phyloP scores from a whole-genome alignment of 192 early-diverging fungal genomes.

The Rhizoclosmatium globosum region DNA sequence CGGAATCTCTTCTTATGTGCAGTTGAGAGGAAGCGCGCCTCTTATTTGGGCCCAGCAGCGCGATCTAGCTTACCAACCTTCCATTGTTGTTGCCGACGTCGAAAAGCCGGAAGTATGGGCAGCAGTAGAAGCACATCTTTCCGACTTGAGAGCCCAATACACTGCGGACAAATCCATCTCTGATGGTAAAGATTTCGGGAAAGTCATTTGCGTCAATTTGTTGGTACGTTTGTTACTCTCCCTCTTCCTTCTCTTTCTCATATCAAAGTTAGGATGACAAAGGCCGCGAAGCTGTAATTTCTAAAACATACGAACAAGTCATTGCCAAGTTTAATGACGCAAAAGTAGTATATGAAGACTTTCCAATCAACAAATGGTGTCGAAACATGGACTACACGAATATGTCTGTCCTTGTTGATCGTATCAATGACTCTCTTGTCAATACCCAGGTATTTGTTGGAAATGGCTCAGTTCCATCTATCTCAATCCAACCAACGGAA shows the following conservation, averaged over 20 bases:
- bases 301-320: conserved; percentile 52
- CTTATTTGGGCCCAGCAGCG: conserved; percentile 62
- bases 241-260: too few species aligned
- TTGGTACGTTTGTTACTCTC: conserved; percentile 7
- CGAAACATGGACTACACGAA: conserved; percentile 60
- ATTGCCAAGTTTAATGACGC: conserved; percentile 49
- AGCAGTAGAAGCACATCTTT: conserved; percentile 53
- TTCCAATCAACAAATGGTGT: conserved; percentile 66
- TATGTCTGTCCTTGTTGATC: conserved; percentile 59
- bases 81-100: conserved; percentile 51
- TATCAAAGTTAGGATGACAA: conserved; percentile 34
- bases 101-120: conserved; percentile 50
- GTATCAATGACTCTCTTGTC: conserved; percentile 51
- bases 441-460: conserved; percentile 58
- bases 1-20: conserved; percentile 51
- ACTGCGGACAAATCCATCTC: conserved; percentile 48
- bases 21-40: conserved; percentile 63
- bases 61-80: conserved; percentile 55
- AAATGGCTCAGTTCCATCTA: conserved; percentile 55
- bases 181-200: conserved; percentile 43
- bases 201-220: conserved; percentile 63
- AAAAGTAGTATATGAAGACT: conserved; percentile 58
- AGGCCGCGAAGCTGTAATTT: conserved; percentile 57
- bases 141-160: conserved; percentile 57
- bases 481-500: conserved; percentile 3